These are phyloP conservation scores for Fusarium solani-melongenae DNA, from an alignment of 2,329 filamentous ascomycete species.

Conservation along the genomic window DNA sequence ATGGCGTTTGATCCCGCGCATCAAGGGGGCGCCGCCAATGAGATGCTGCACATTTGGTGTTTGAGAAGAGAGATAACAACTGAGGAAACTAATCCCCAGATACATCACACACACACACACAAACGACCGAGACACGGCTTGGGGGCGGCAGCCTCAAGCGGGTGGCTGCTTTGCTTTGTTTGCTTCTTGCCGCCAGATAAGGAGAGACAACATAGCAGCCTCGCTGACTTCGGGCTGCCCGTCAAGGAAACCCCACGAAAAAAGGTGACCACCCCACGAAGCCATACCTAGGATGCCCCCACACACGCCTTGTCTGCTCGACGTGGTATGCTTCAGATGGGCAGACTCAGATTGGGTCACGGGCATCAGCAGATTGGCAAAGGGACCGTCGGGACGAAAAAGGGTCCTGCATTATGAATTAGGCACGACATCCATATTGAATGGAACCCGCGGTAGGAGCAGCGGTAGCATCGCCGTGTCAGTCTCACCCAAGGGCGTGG, in stretches of 20 bases:
- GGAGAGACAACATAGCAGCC: background rate
- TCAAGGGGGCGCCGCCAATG: conserved; percentile 10
- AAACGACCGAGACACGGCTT: background rate
- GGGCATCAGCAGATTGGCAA: conserved; percentile 19
- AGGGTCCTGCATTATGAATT: background rate
- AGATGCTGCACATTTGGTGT: background rate
- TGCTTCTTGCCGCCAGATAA: conserved; percentile 11
- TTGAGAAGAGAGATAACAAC: conserved; percentile 25
- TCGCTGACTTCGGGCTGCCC: background rate
- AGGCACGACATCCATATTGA: background rate
- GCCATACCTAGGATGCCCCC: conserved; percentile 11
- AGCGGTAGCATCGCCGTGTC: background rate
- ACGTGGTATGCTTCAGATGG: conserved; percentile 27
- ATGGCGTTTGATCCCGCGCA: conserved; percentile 19
- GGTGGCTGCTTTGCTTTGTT: conserved; percentile 5
- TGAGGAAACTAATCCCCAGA: conserved; percentile 21
- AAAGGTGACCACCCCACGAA: conserved; percentile 4
- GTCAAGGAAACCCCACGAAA: conserved; percentile 17
- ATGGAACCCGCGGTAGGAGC: background rate
- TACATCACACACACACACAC: background rate
- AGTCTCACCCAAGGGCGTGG: background rate
- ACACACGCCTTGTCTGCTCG: conserved; percentile 13
- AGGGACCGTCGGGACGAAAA: background rate
- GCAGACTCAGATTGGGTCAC: conserved; percentile 14
- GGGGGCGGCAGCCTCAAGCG: conserved; percentile 16